Evolutionary conservation across 2,329 filamentous ascomycete genomes (phyloP).

Genomic region (Corinectria fuckeliana): DNA sequence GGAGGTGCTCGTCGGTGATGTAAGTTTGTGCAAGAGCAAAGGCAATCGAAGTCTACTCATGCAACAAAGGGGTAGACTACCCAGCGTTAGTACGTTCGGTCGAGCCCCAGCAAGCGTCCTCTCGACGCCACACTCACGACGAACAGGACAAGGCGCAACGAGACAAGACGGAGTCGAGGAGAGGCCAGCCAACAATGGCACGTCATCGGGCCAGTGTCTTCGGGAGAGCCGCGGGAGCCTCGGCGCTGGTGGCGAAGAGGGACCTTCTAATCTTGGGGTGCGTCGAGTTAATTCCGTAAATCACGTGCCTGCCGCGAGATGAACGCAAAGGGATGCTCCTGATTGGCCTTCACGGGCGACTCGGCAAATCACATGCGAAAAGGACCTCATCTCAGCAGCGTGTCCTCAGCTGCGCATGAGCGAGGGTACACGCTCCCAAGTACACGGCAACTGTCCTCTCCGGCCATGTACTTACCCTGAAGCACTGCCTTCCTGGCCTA

Average conservation of each 20-base stretch:
- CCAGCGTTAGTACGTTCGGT: too few relatives aligned
- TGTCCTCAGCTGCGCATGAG: constrained; percentile 6
- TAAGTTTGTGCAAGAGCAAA: neutral
- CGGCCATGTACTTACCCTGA: neutral
- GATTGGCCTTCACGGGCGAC: constrained; percentile 29
- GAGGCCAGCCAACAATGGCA: constrained; percentile 8
- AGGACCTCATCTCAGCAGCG: constrained; percentile 24
- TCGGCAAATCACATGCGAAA: constrained; percentile 45
- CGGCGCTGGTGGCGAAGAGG: constrained; percentile 13
- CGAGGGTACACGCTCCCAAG: neutral
- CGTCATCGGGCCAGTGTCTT: neutral
- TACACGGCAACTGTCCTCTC: neutral
- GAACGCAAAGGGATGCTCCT: constrained; percentile 12
- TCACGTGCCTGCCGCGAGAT: constrained; percentile 31
- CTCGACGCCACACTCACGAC: neutral
- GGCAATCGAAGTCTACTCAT: neutral
- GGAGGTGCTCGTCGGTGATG: neutral
- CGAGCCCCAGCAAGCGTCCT: neutral
- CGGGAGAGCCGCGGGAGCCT: constrained; percentile 1
- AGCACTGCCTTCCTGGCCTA: too few relatives aligned
- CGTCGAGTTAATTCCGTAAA: constrained; percentile 14
- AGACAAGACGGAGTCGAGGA: too few relatives aligned
- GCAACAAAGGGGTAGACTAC: neutral
- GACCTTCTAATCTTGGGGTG: constrained; percentile 13
- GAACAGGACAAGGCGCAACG: neutral